A percentile compares a stretch with the other conserved stretches of the same genome.
phyloP scores from a whole-genome alignment of 2,329 filamentous ascomycete species.

The Rutstroemia sp. region DNA sequence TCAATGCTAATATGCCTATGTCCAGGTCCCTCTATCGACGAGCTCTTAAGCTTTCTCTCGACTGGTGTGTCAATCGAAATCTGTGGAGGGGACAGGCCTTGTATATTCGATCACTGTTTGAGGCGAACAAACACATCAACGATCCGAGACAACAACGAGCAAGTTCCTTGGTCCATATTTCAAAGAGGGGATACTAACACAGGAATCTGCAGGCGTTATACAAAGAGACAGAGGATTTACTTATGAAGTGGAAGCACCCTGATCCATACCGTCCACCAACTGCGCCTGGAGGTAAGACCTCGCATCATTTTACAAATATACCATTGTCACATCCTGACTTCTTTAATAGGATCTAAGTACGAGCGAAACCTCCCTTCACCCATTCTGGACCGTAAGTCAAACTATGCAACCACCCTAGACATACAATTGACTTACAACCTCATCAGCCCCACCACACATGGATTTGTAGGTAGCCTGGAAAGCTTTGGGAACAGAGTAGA shows the following conservation, averaged over 20 bases:
- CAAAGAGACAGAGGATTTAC: constrained; percentile 76
- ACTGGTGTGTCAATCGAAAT: constrained; percentile 90
- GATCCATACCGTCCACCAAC: constrained; percentile 87
- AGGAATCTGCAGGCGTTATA: constrained; percentile 60
- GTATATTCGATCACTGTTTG: constrained; percentile 92
- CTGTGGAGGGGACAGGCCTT: constrained; percentile 94
- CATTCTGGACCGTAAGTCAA: constrained; percentile 68
- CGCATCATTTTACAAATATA: neutral
- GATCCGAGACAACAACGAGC: constrained; percentile 80
- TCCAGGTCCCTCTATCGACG: constrained; percentile 75
- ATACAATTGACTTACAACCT: neutral
- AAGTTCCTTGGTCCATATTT: constrained; percentile 6
- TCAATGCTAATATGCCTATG: neutral
- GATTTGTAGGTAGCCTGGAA: neutral
- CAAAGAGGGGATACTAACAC: neutral
- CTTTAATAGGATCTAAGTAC: constrained; percentile 74
- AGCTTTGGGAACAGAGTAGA: neutral
- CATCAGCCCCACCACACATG: constrained; percentile 25
- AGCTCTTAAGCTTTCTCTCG: constrained; percentile 84
- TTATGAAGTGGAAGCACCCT: constrained; percentile 95
- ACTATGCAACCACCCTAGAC: neutral
- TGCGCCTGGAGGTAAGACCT: constrained; percentile 74
- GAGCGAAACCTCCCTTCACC: constrained; percentile 85
- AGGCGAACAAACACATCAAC: constrained; percentile 79
- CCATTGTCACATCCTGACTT: constrained; percentile 8